Percentiles rank a stretch among this genome's conserved stretches.
Evolutionary conservation across 495 filamentous ascomycete genomes (phyloP).

Genomic region (Aspergillus indologenus): DNA sequence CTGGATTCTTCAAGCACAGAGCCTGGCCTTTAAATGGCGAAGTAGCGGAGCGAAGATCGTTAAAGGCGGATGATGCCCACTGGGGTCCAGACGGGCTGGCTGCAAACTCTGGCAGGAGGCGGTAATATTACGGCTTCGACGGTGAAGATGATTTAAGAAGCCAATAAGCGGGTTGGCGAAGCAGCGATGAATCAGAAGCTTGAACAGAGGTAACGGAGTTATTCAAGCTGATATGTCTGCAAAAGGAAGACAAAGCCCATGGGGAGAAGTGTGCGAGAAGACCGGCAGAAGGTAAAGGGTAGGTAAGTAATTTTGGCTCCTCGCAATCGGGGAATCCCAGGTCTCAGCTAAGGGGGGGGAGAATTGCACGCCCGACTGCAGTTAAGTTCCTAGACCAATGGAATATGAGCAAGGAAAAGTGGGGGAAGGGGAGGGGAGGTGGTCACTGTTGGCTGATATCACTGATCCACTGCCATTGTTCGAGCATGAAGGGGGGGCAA

Average conservation of each 20-base stretch:
- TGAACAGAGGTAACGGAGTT: background rate
- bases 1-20: background rate
- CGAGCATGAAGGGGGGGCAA: constrained; percentile 14
- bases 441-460: constrained; percentile 25
- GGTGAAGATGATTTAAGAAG: background rate
- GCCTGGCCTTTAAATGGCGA: background rate
- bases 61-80: background rate
- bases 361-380: constrained; percentile 12
- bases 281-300: background rate
- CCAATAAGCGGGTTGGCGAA: background rate
- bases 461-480: constrained; percentile 29
- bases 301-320: constrained; percentile 13
- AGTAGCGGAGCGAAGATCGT: background rate
- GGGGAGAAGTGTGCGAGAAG: background rate
- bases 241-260: background rate
- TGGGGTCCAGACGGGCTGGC: background rate
- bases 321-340: constrained; percentile 5
- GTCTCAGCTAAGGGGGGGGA: constrained; percentile 18
- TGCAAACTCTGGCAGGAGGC: background rate
- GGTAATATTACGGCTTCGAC: background rate
- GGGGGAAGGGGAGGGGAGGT: constrained; percentile 15
- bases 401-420: constrained; percentile 16
- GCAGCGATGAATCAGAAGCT: background rate
- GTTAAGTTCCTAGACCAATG: constrained; percentile 22
- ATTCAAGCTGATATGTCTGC: background rate